These are phyloP conservation scores for Talaromyces borbonicus DNA, from an alignment of 495 filamentous ascomycete genomes.

Conservation along the genomic window DNA sequence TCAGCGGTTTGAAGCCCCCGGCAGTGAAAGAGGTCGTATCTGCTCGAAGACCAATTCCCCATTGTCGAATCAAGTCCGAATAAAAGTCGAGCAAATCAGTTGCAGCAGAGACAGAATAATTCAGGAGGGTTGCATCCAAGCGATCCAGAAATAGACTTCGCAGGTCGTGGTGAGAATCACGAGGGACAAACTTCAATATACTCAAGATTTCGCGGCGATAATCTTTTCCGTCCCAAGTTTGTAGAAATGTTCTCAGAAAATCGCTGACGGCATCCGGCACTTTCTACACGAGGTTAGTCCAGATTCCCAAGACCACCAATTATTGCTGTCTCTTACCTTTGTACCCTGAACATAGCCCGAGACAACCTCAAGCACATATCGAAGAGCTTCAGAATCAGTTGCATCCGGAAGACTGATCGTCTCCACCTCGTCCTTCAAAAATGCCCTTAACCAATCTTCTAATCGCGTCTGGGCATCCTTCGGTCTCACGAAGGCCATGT, in stretches of 20 bases:
- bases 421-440: slow-evolving; percentile 48
- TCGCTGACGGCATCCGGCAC: slow-evolving; percentile 49
- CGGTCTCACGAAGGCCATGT: slow-evolving; percentile 54
- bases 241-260: slow-evolving; percentile 54
- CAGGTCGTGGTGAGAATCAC: slow-evolving; percentile 48
- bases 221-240: slow-evolving; percentile 57
- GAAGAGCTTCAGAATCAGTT: slow-evolving; percentile 36
- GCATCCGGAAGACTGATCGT: slow-evolving; percentile 38
- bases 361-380: slow-evolving; percentile 45
- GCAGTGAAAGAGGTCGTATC: slow-evolving; percentile 13
- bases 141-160: slow-evolving; percentile 35
- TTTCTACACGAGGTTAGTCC: slow-evolving; percentile 34
- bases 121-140: slow-evolving; percentile 49
- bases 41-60: slow-evolving; percentile 42
- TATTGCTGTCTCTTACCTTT: slow-evolving; percentile 42
- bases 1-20: slow-evolving; percentile 30
- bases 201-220: slow-evolving; percentile 52
- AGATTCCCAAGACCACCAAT: not conserved
- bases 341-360: slow-evolving; percentile 49
- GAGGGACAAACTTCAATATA: slow-evolving; percentile 52
- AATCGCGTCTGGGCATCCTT: slow-evolving; percentile 45
- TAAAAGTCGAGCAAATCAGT: slow-evolving; percentile 57
- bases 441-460: slow-evolving; percentile 55
- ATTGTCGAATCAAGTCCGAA: slow-evolving; percentile 56
- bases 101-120: slow-evolving; percentile 39